Evolutionary conservation across 140 eudicot species (phyloP).

Genomic region (Ambrosia hybrid): DNA sequence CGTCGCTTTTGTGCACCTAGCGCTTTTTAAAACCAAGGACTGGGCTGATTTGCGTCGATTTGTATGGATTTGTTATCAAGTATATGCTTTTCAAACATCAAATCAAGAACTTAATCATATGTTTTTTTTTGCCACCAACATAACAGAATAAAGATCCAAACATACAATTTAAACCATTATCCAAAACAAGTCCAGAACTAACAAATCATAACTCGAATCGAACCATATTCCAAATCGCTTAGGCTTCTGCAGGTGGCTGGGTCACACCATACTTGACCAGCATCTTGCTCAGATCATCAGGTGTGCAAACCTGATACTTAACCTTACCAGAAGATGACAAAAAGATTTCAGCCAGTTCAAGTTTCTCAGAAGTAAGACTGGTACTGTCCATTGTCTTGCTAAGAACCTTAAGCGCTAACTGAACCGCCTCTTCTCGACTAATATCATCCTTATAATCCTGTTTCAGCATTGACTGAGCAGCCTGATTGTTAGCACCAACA

Average conservation of each 20-base stretch:
- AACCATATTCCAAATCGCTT: background rate
- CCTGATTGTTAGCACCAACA: conserved; percentile 86
- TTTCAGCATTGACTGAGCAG: conserved; percentile 93
- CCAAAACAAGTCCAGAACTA: conserved; percentile 12
- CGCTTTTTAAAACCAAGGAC: too few species aligned
- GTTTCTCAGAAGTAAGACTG: conserved; percentile 85
- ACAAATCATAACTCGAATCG: background rate
- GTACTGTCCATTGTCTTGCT: conserved; percentile 97
- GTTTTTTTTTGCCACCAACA: conserved; percentile 19
- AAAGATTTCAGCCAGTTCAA: conserved; percentile 81
- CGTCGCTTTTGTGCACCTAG: too few species aligned
- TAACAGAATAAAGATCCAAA: conserved; percentile 25
- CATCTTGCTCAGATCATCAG: conserved; percentile 64
- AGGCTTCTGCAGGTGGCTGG: conserved; percentile 62
- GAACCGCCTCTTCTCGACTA: conserved; percentile 75
- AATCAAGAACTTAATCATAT: conserved; percentile 19
- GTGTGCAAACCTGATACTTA: conserved; percentile 79
- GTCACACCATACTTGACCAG: conserved; percentile 56
- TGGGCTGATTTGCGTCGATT: too few species aligned
- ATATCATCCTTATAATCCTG: conserved; percentile 93
- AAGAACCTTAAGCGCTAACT: conserved; percentile 84
- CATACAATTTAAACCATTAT: conserved; percentile 6
- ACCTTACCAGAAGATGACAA: conserved; percentile 67
- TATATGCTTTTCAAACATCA: conserved; percentile 9
- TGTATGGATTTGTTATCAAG: too few species aligned